phyloP scores from a whole-genome alignment of 306 rosid genomes.

The Glycine tomentella region DNA sequence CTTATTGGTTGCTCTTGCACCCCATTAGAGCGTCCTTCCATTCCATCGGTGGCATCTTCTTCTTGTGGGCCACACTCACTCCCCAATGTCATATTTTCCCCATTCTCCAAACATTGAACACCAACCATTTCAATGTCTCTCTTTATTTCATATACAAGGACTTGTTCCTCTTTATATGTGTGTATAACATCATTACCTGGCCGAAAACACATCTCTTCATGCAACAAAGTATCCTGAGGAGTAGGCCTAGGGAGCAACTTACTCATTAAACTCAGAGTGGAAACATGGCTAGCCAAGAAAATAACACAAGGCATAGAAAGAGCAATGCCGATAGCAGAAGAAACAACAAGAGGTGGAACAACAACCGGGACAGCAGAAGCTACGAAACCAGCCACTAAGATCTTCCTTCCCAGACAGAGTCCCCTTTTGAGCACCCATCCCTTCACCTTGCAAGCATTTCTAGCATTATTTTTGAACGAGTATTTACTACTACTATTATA shows the following conservation, averaged over 20 bases:
- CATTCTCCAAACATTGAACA: conserved; percentile 22
- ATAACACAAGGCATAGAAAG: conserved; percentile 70
- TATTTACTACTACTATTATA: conserved; percentile 36
- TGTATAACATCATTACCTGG: conserved; percentile 37
- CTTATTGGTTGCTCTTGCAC: conserved; percentile 35
- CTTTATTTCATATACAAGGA: no score
- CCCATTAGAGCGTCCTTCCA: no score
- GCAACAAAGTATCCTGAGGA: not conserved
- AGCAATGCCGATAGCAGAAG: conserved; percentile 77
- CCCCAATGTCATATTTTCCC: not conserved
- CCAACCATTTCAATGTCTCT: no score
- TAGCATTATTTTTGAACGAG: conserved; percentile 6
- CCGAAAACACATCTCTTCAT: conserved; percentile 10
- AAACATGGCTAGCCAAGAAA: conserved; percentile 67
- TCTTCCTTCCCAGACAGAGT: conserved; percentile 60
- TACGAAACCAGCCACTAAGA: conserved; percentile 62
- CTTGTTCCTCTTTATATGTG: no score
- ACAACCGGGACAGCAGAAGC: conserved; percentile 69
- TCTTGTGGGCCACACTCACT: conserved; percentile 11
- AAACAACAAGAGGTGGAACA: conserved; percentile 71
- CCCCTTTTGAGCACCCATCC: conserved; percentile 55
- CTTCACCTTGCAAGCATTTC: conserved; percentile 38
- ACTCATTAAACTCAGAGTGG: conserved; percentile 65
- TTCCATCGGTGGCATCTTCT: not conserved
- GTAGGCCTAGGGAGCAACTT: conserved; percentile 64